A percentile compares a stretch with the other conserved stretches of the same genome.
These are phyloP conservation scores for Bipolaris cookei DNA, from an alignment of 2,329 filamentous ascomycete genomes.

Conservation along the genomic window DNA sequence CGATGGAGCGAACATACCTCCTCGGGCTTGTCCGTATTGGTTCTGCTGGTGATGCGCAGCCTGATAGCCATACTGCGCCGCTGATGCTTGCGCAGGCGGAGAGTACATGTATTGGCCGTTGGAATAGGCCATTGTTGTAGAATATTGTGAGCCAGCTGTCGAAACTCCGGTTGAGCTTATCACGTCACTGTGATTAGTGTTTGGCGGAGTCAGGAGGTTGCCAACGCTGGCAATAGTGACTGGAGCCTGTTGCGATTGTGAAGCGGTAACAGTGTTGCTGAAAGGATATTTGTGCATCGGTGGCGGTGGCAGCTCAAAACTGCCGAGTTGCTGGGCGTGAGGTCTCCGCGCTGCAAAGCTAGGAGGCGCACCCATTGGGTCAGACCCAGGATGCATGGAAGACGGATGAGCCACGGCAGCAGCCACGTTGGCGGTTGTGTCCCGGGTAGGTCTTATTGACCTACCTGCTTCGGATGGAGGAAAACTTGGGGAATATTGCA, in stretches of 20 bases:
- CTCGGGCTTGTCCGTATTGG: constrained; percentile 41
- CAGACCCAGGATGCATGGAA: constrained; percentile 67
- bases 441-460: constrained; percentile 50
- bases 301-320: constrained; percentile 69
- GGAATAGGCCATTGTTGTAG: constrained; percentile 65
- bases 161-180: constrained; percentile 67
- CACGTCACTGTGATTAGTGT: constrained; percentile 65
- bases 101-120: constrained; percentile 68
- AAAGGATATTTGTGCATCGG: constrained; percentile 62
- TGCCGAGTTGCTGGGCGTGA: constrained; percentile 71
- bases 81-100: constrained; percentile 61
- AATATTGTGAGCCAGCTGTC: constrained; percentile 62
- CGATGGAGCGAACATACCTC: constrained; percentile 62
- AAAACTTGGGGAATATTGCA: constrained; percentile 50
- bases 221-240: constrained; percentile 60
- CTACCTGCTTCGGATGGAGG: constrained; percentile 52
- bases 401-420: constrained; percentile 65
- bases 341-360: constrained; percentile 75
- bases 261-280: constrained; percentile 48
- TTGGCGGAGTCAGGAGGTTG: constrained; percentile 68
- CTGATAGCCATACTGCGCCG: constrained; percentile 61
- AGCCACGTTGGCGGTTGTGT: constrained; percentile 65
- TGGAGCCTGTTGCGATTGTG: constrained; percentile 57
- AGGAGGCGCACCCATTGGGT: constrained; percentile 65
- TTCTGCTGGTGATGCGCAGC: constrained; percentile 45